Conservation (phyloP, 805 yeast genomes). For the Candida ponderosae region DNA sequence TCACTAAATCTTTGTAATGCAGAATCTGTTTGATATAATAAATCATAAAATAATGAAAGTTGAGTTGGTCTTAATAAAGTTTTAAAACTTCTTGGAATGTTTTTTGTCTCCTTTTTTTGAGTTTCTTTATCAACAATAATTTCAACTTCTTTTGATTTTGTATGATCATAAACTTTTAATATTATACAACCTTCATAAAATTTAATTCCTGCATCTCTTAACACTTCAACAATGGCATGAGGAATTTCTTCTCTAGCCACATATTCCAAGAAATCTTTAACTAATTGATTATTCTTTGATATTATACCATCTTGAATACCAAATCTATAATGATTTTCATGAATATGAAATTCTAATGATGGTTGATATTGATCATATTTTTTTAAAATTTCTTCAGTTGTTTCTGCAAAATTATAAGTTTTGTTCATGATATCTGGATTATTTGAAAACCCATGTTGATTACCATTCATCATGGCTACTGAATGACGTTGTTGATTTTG, state of each 20-base stretch:
- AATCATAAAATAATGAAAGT: conserved; percentile 73
- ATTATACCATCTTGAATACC: conserved; percentile 87
- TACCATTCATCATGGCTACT: conserved; percentile 23
- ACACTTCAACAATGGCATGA: conserved; percentile 79
- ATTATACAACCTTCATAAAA: conserved; percentile 89
- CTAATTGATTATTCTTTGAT: conserved; percentile 69
- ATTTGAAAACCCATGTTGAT: conserved; percentile 15
- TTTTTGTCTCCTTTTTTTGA: conserved; percentile 7
- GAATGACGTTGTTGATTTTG: conserved; percentile 21
- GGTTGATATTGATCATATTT: conserved; percentile 75
- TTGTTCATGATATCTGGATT: conserved; percentile 25
- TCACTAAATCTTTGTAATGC: conserved; percentile 64
- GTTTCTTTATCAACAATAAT: conserved; percentile 4
- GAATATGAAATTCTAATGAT: conserved; percentile 82
- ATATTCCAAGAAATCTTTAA: conserved; percentile 71
- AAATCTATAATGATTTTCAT: conserved; percentile 85
- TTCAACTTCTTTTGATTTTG: conserved; percentile 29
- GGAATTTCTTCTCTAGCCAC: conserved; percentile 82
- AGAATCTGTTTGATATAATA: conserved; percentile 78
- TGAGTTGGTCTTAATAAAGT: conserved; percentile 77
- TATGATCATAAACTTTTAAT: conserved; percentile 79
- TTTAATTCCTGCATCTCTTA: conserved; percentile 77
- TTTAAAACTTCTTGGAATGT: conserved; percentile 60
- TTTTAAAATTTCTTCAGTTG: conserved; percentile 62
- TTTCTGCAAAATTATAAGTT: conserved; percentile 55